phyloP scores from a whole-genome alignment of 768 basidiomycete genomes.

The Suillus americanus region DNA sequence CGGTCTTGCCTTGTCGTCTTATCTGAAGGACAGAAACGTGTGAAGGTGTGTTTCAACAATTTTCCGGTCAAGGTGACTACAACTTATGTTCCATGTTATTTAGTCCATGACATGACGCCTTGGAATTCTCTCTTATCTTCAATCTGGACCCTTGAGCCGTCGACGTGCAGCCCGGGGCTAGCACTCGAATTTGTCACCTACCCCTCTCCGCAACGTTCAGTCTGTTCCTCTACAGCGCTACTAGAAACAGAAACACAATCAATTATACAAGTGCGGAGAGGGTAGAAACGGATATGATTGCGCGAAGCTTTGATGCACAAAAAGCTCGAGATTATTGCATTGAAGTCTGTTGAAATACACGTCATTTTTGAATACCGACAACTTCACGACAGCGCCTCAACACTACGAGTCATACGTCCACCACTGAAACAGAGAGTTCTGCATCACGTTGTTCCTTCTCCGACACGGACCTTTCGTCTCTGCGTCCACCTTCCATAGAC shows the following conservation, averaged over 20 bases:
- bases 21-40: too few relatives aligned
- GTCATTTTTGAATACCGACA: background rate
- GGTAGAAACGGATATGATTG: background rate
- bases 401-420: background rate
- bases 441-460: background rate
- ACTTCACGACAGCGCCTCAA: background rate
- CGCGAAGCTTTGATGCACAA: background rate
- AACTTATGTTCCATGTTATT: too few relatives aligned
- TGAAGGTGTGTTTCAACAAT: too few relatives aligned
- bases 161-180: too few relatives aligned
- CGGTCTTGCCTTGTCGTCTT: too few relatives aligned
- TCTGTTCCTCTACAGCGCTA: background rate
- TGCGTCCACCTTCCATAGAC: background rate
- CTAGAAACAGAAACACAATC: background rate
- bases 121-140: too few relatives aligned
- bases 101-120: too few relatives aligned
- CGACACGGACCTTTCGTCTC: background rate
- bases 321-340: background rate
- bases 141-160: too few relatives aligned
- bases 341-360: background rate
- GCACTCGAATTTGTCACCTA: too few relatives aligned
- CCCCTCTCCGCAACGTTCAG: too few relatives aligned
- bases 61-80: too few relatives aligned
- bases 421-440: background rate
- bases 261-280: background rate